Conservation (phyloP, 768 basidiomycete species). For the Pulveroboletus frians region DNA sequence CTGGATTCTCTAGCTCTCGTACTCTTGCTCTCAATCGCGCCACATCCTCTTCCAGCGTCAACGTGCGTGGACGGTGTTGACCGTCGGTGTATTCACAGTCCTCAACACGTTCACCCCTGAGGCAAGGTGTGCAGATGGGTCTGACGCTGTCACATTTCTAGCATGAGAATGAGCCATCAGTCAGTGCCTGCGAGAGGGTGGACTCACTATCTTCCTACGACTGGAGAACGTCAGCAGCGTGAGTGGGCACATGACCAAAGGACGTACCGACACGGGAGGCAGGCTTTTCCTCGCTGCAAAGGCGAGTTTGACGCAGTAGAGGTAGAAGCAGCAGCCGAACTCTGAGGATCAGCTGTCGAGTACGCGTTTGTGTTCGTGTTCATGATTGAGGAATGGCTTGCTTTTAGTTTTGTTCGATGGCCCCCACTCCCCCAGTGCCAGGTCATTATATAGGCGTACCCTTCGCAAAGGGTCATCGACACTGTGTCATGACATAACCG, state of each 20-base stretch:
- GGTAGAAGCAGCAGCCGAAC: background rate
- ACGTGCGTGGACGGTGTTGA: slow-evolving; percentile 52
- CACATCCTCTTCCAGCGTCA: slow-evolving; percentile 56
- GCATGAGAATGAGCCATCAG: background rate
- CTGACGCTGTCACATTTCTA: slow-evolving; percentile 66
- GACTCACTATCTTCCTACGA: slow-evolving; percentile 44
- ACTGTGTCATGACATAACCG: background rate
- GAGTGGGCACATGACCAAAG: no score
- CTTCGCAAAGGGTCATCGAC: background rate
- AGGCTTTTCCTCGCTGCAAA: slow-evolving; percentile 47
- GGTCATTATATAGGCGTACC: slow-evolving; percentile 11
- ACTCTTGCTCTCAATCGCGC: slow-evolving; percentile 52
- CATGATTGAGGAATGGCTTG: background rate
- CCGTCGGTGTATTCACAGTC: slow-evolving; percentile 72
- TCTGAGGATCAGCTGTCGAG: slow-evolving; percentile 5
- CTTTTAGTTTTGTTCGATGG: background rate
- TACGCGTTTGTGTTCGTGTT: background rate
- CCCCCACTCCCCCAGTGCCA: background rate
- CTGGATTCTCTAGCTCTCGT: slow-evolving; percentile 52
- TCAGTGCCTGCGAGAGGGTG: no score
- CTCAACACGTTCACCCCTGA: slow-evolving; percentile 51
- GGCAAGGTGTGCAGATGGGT: slow-evolving; percentile 63
- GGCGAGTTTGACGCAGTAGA: slow-evolving; percentile 6
- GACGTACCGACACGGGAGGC: slow-evolving; percentile 47
- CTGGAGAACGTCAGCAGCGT: slow-evolving; percentile 21